phyloP scores from a whole-genome alignment of 106 monocot genomes.

The Agapanthus africanus region DNA sequence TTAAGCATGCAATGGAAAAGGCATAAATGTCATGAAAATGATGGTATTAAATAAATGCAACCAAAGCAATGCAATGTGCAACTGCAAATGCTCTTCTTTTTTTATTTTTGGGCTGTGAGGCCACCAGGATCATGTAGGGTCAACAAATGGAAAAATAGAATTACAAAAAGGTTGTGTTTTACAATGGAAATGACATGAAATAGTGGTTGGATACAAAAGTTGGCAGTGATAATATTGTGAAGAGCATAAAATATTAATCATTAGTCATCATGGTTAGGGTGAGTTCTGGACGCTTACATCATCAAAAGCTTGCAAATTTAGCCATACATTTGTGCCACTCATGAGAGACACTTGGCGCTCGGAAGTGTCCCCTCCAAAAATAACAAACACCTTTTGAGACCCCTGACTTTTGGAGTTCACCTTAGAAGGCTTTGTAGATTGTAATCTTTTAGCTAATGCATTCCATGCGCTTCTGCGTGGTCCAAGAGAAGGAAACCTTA shows the following conservation, averaged over 20 bases:
- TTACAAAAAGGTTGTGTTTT: not conserved
- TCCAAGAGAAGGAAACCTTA: constrained; percentile 63
- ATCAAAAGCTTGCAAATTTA: constrained; percentile 79
- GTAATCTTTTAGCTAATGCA: constrained; percentile 34
- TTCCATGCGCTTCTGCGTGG: constrained; percentile 33
- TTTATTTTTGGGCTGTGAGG: too few species aligned
- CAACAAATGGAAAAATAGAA: not conserved
- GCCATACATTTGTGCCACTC: constrained; percentile 99
- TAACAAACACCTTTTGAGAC: constrained; percentile 71
- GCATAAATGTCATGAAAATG: too few species aligned
- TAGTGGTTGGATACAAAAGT: not conserved
- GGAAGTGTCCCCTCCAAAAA: constrained; percentile 94
- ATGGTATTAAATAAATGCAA: too few species aligned
- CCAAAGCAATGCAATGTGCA: too few species aligned
- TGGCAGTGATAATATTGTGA: not conserved
- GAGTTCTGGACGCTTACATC: constrained; percentile 70
- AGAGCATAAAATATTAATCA: constrained; percentile 1
- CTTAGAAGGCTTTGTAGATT: constrained; percentile 18
- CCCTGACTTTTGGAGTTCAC: not conserved
- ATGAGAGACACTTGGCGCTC: constrained; percentile 99
- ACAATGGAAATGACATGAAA: constrained; percentile 3
- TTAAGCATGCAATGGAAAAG: too few species aligned
- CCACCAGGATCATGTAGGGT: not conserved
- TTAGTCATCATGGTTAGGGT: not conserved
- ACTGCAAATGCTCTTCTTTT: not conserved